Base-by-base conservation (phyloP, 2,329 filamentous ascomycete species). In the Claviceps citrina region DNA sequence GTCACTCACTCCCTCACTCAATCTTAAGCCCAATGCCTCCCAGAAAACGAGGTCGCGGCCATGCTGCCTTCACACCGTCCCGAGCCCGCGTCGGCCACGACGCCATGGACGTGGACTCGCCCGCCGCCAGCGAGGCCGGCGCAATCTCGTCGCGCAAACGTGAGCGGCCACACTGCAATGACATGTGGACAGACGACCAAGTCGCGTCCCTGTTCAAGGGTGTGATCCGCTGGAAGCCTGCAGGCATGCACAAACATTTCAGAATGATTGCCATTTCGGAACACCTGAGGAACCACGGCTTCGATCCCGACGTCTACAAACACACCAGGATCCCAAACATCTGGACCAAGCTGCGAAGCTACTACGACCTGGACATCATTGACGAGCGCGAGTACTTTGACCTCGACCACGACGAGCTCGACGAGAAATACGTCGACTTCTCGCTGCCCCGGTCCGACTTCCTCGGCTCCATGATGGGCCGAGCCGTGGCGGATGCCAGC, bases 161-260 rank as follows among this genome's bases (percentile, higher is more conserved):
- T 9, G 46, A 45, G 4, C 43, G 43, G 9, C 48, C 50, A 5
- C 47, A 49, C 9, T 51, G 44, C 36, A 73, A 76, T 42, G 84
- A 89, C 47, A 74, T 79, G 20, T 98, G 91, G 91, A 95, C 86
- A 4, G 87, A 94, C 53, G 89, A 95, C 54, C 91, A 98, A 60
- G 81, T 93, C 49, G 86, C 84, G 1, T 87, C 85, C 31, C 70
- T 98, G 1, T 85, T 94, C 64, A 95, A 95, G 57, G 85, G 79
- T 39, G 81, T 96, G 49, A 87, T 96, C 47, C 74, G 79, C 55
- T 94, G 84, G 81, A 98, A 98, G 57, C 91, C 91, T n/a, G 5
- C 32, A 84, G 84, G 86, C 44, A 83, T 94, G 70, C 86, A 94
- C 64, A 93, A 89, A 57, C 85, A 94, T 59, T 93, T 94, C 56